These are phyloP conservation scores for Pyricularia pennisetigena DNA, from an alignment of 2,329 filamentous ascomycete species.

Conservation along the genomic window DNA sequence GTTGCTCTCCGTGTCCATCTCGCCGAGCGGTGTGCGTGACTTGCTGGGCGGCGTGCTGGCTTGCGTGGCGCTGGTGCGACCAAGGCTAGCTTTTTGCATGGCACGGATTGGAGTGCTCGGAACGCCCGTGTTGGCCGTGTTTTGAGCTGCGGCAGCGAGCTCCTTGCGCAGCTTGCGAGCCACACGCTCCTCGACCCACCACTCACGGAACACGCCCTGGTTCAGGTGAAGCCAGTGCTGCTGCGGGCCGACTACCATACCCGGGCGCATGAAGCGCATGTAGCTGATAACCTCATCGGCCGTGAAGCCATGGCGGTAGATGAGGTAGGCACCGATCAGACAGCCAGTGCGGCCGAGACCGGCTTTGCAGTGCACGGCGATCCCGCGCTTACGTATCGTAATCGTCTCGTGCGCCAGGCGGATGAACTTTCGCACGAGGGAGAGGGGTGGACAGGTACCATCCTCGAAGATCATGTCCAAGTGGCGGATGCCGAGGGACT, in stretches of 20 bases:
- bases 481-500: slow-evolving; percentile 87
- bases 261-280: slow-evolving; percentile 98
- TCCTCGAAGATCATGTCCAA: slow-evolving; percentile 99
- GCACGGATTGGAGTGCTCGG: slow-evolving; percentile 53
- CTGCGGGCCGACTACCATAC: slow-evolving; percentile 97
- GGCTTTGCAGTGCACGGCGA: slow-evolving; percentile 97
- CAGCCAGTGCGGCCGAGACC: slow-evolving; percentile 92
- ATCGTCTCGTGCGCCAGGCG: slow-evolving; percentile 92
- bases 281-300: slow-evolving; percentile 96
- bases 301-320: slow-evolving; percentile 94
- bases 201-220: slow-evolving; percentile 94
- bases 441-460: slow-evolving; percentile 84
- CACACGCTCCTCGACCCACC: slow-evolving; percentile 88
- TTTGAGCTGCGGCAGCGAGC: slow-evolving; percentile 28
- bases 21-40: slow-evolving; percentile 77
- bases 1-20: slow-evolving; percentile 74
- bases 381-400: slow-evolving; percentile 78
- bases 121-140: slow-evolving; percentile 15
- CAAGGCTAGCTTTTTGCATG: slow-evolving; percentile 46
- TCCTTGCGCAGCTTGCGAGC: slow-evolving; percentile 57
- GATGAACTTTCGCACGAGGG: slow-evolving; percentile 89
- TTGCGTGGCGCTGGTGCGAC: slow-evolving; percentile 38
- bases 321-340: slow-evolving; percentile 92
- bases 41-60: slow-evolving; percentile 76
- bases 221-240: slow-evolving; percentile 99